These are phyloP conservation scores for Mucor mucedo DNA, from an alignment of 371 early-diverging fungal genomes.

Conservation along the genomic window DNA sequence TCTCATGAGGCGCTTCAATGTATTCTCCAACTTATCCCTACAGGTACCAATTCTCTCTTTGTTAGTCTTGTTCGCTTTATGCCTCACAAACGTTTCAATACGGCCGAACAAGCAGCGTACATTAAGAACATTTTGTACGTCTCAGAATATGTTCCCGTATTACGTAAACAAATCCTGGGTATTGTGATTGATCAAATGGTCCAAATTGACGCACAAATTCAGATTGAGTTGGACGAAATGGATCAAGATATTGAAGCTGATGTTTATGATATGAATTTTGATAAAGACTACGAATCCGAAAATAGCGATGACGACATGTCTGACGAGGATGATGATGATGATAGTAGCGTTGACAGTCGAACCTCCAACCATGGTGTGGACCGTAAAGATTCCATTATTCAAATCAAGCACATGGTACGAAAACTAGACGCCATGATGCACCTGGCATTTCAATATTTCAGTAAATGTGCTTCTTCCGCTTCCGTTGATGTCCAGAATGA, in stretches of 20 bases:
- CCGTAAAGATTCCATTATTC: constrained; percentile 39
- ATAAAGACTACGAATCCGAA: constrained; percentile 51
- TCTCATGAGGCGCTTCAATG: constrained; percentile 71
- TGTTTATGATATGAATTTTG: constrained; percentile 42
- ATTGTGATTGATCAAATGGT: constrained; percentile 81
- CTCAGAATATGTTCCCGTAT: constrained; percentile 75
- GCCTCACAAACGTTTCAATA: constrained; percentile 78
- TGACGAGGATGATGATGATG: constrained; percentile 31
- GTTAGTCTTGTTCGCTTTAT: constrained; percentile 69
- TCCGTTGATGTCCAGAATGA: constrained; percentile 43
- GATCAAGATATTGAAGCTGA: constrained; percentile 74
- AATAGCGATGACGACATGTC: constrained; percentile 32
- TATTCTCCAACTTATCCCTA: constrained; percentile 79
- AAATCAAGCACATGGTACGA: constrained; percentile 71
- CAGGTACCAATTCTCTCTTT: constrained; percentile 72
- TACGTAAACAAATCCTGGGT: constrained; percentile 77
- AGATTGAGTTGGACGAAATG: constrained; percentile 90
- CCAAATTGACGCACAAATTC: constrained; percentile 94
- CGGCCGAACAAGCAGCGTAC: constrained; percentile 72
- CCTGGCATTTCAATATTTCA: constrained; percentile 68
- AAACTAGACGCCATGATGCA: constrained; percentile 89
- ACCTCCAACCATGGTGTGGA: constrained; percentile 22
- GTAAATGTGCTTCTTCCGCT: constrained; percentile 24
- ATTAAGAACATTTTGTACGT: constrained; percentile 77
- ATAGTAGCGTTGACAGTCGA: constrained; percentile 31